Percentiles rank a stretch among this genome's conserved stretches.
Evolutionary conservation across 2,329 filamentous ascomycete genomes (phyloP).

Genomic region (Diaporthe humulicola): DNA sequence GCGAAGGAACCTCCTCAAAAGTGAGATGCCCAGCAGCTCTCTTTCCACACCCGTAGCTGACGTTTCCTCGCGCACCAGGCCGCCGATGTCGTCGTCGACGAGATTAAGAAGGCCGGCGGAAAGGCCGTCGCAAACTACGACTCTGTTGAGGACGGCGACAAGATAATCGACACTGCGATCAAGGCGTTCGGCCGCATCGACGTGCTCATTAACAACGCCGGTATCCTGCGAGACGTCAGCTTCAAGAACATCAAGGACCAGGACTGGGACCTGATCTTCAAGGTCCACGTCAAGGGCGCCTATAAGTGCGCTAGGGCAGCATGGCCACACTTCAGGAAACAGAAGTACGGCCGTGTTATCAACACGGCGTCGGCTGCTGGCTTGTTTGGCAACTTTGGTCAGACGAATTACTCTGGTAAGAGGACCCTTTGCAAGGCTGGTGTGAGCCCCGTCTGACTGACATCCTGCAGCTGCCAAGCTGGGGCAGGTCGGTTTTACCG

Average conservation of each 20-base stretch:
- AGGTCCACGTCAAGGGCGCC: constrained; percentile 91
- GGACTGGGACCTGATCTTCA: constrained; percentile 96
- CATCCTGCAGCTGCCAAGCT: constrained; percentile 81
- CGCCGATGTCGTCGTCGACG: constrained; percentile 85
- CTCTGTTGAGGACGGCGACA: constrained; percentile 91
- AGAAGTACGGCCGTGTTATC: constrained; percentile 97
- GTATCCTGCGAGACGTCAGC: constrained; percentile 93
- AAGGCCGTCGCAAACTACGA: constrained; percentile 99
- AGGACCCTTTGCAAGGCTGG: no score
- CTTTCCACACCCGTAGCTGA: neutral
- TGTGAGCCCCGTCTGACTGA: constrained; percentile 14
- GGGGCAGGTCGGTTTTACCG: constrained; percentile 94
- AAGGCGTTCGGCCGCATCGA: constrained; percentile 88
- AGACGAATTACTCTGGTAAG: constrained; percentile 90
- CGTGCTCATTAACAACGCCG: constrained; percentile 97
- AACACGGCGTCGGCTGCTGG: constrained; percentile 97
- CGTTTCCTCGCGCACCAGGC: constrained; percentile 62
- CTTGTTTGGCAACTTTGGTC: constrained; percentile 94
- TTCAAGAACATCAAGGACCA: constrained; percentile 99
- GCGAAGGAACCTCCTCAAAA: constrained; percentile 89
- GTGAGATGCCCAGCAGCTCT: constrained; percentile 61
- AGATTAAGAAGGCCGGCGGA: constrained; percentile 89
- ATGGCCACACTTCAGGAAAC: constrained; percentile 98
- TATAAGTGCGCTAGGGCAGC: constrained; percentile 97
- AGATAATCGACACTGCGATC: constrained; percentile 92